Evolutionary conservation across 1,284 basidiomycete genomes (phyloP), one percentile per base, ranked within the genome.

Genomic region (Ganoderma lucidum): DNA sequence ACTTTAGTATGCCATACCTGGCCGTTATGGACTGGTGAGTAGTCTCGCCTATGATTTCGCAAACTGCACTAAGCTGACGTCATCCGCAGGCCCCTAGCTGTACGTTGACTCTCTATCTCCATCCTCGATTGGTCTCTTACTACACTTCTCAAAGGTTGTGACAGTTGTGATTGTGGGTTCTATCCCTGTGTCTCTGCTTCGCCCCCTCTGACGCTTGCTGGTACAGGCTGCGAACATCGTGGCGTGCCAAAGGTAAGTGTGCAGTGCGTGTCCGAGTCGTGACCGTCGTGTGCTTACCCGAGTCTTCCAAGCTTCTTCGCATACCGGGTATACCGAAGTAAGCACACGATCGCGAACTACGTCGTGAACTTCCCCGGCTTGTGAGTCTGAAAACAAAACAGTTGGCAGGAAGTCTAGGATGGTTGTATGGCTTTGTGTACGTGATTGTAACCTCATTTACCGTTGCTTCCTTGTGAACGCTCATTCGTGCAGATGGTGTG

Each of bases 1-100:
- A 56, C 53, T 32, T 56, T 30, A 35, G 28, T 32, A 3, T 35
- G 35, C 28, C 79, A 53, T 74, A 78, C 72, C 72, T 81, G 30
- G 71, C 78, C 51, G 79, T 81, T 69, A 78, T 39, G 56, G 17
- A 35, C 19, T 59, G 37, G 32, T 35, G 4, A 1, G 30, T 32
- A 6, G n/a, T 37, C n/a, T 61, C 3, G 48, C 5, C 3, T 5
- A 14, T 14, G 48, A 23, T 41, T 41, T 41, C 5, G 35, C 4
- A 35, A 35, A 8, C 35, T 35, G 35, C 12, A 41, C 12, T 2
- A 30, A 53, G n/a, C 23, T 53, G 10, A 53, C 9, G 23, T 28
- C 23, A 5, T 53, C 28, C 14, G 23, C 28, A 53, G 48, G 48
- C 48, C 48, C 5, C 12, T 53, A n/a, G 12, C 23, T 53, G 48